Conservation (phyloP, 345 rosid genomes). For the Eutrema japonicum region DNA sequence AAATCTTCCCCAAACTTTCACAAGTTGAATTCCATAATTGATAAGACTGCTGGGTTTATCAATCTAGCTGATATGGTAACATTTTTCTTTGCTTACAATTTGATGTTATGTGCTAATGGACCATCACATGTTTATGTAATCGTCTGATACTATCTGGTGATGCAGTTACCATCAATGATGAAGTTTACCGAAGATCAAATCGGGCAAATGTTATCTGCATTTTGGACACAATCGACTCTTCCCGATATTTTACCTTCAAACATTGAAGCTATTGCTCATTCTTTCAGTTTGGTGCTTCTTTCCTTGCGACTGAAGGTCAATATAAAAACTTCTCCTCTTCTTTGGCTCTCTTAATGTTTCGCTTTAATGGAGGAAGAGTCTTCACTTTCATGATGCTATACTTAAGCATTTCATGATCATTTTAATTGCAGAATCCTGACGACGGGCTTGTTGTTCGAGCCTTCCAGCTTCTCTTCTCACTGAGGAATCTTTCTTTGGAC, state of each 20-base stretch:
- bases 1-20: constrained; percentile 69
- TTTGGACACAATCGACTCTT: constrained; percentile 81
- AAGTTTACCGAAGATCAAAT: constrained; percentile 90
- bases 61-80: constrained; percentile 59
- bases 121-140: constrained; percentile 11
- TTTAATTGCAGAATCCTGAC: constrained; percentile 62
- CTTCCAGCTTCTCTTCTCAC: constrained; percentile 88
- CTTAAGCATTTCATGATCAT: constrained; percentile 22
- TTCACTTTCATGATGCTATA: not conserved
- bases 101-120: constrained; percentile 11
- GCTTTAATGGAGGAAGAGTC: not conserved
- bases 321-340: not conserved
- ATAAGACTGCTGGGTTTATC: constrained; percentile 53
- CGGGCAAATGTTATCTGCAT: constrained; percentile 78
- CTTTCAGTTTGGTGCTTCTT: constrained; percentile 66
- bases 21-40: constrained; percentile 73
- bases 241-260: constrained; percentile 83
- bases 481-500: constrained; percentile 62
- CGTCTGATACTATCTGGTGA: constrained; percentile 30
- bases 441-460: constrained; percentile 61
- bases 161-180: constrained; percentile 72
- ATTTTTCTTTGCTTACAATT: constrained; percentile 12
- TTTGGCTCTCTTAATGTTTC: constrained; percentile 9
- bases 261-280: constrained; percentile 92
- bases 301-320: constrained; percentile 78